These are phyloP conservation scores for Cinchona pubescens DNA, from an alignment of 257 asterid genomes.

Conservation along the genomic window DNA sequence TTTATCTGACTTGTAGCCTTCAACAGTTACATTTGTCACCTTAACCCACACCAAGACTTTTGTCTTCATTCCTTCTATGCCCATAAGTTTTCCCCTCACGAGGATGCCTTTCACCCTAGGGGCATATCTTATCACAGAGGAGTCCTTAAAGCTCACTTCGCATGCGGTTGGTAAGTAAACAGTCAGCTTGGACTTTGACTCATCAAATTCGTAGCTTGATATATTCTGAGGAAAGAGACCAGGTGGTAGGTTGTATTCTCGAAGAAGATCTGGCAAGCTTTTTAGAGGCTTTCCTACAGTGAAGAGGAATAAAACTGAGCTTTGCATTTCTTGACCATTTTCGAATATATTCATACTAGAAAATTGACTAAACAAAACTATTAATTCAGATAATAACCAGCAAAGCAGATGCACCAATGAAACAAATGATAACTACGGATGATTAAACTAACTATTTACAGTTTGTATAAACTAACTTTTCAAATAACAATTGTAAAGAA, in stretches of 20 bases:
- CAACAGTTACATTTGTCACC: slow-evolving; percentile 56
- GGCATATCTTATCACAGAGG: slow-evolving; percentile 52
- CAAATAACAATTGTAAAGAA: neutral
- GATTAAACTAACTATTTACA: neutral
- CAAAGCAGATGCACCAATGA: neutral
- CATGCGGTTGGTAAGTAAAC: slow-evolving; percentile 70
- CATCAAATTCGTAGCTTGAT: slow-evolving; percentile 62
- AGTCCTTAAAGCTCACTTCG: slow-evolving; percentile 75
- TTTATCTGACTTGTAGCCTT: slow-evolving; percentile 64
- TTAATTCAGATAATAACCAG: neutral
- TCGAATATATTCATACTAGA: neutral
- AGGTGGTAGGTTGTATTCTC: slow-evolving; percentile 59
- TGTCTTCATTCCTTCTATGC: slow-evolving; percentile 78
- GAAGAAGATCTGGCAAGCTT: slow-evolving; percentile 61
- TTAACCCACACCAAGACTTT: slow-evolving; percentile 79
- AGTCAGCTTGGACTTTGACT: slow-evolving; percentile 49
- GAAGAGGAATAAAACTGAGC: neutral
- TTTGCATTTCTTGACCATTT: slow-evolving; percentile 7
- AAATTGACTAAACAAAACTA: neutral
- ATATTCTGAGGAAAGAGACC: slow-evolving; percentile 73
- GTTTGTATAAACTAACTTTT: neutral
- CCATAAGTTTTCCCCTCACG: slow-evolving; percentile 66
- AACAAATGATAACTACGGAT: neutral
- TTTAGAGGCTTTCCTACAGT: slow-evolving; percentile 51
- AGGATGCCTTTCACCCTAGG: slow-evolving; percentile 65